These are phyloP conservation scores for Panus rudis DNA, from an alignment of 768 basidiomycete genomes.

Conservation along the genomic window DNA sequence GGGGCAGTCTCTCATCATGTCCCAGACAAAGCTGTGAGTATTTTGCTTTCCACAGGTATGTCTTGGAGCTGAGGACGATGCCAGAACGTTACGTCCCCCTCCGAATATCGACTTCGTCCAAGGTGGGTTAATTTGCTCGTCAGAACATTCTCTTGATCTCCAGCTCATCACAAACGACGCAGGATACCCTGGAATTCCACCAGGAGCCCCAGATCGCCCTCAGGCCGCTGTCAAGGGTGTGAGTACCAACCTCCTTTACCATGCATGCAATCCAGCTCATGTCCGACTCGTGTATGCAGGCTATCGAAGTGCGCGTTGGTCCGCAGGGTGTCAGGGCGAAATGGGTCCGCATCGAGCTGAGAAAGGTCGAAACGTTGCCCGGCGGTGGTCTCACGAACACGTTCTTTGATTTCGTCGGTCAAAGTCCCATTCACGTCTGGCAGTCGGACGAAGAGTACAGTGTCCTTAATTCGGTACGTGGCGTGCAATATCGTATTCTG, in stretches of 20 bases:
- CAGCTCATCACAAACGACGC: conserved; percentile 9
- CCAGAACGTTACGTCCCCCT: conserved; percentile 75
- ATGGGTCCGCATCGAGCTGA: conserved; percentile 87
- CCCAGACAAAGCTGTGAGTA: conserved; percentile 20
- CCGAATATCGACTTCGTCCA: conserved; percentile 87
- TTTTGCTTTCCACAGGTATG: neutral
- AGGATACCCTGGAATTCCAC: conserved; percentile 87
- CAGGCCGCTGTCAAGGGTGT: conserved; percentile 85
- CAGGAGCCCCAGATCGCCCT: conserved; percentile 65
- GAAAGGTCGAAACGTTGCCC: conserved; percentile 82
- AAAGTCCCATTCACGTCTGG: conserved; percentile 81
- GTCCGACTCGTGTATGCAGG: conserved; percentile 49
- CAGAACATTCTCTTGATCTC: conserved; percentile 6
- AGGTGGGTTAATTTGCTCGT: conserved; percentile 36
- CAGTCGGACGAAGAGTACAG: conserved; percentile 70
- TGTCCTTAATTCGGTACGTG: conserved; percentile 41
- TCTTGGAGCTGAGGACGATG: neutral
- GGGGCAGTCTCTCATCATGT: no score
- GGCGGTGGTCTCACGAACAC: conserved; percentile 62
- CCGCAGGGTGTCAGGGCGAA: conserved; percentile 78
- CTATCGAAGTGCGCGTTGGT: conserved; percentile 78
- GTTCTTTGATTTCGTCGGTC: conserved; percentile 76
- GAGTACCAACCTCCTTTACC: conserved; percentile 27
- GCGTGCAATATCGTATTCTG: neutral
- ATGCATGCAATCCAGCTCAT: neutral